Evolutionary conservation across 768 basidiomycete genomes (phyloP).

Genomic region (Rossbeevera mucosa): DNA sequence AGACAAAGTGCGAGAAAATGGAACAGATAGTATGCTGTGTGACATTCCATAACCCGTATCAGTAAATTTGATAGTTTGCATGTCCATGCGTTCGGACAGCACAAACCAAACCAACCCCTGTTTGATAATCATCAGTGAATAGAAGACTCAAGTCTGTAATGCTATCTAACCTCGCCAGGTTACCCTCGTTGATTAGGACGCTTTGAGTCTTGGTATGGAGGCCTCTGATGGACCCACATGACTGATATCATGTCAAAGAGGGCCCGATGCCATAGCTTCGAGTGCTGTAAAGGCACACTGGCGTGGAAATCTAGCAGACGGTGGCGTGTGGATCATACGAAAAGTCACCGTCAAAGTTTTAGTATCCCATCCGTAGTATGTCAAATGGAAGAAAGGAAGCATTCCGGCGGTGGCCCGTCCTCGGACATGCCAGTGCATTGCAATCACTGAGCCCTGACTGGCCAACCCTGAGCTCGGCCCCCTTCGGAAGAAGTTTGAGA

Average conservation of each 20-base stretch:
- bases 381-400: background rate
- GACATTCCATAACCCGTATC: no score
- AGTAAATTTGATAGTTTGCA: background rate
- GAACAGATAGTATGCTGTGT: no score
- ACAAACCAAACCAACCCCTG: background rate
- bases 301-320: background rate
- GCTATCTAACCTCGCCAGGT: no score
- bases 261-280: background rate
- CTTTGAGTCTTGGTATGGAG: background rate
- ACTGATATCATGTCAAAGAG: background rate
- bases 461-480: background rate
- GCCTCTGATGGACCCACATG: background rate
- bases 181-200: background rate
- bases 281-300: background rate
- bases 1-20: background rate
- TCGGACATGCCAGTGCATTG: background rate
- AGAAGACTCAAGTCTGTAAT: background rate
- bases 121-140: background rate
- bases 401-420: background rate
- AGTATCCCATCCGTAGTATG: slow-evolving; percentile 1
- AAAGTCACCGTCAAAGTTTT: background rate
- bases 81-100: background rate
- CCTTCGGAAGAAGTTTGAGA: background rate
- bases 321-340: background rate
- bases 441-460: background rate